Percentiles rank a stretch among this genome's conserved stretches.
Conservation (phyloP, 2,329 filamentous ascomycete genomes). For the Talaromyces sp. region DNA sequence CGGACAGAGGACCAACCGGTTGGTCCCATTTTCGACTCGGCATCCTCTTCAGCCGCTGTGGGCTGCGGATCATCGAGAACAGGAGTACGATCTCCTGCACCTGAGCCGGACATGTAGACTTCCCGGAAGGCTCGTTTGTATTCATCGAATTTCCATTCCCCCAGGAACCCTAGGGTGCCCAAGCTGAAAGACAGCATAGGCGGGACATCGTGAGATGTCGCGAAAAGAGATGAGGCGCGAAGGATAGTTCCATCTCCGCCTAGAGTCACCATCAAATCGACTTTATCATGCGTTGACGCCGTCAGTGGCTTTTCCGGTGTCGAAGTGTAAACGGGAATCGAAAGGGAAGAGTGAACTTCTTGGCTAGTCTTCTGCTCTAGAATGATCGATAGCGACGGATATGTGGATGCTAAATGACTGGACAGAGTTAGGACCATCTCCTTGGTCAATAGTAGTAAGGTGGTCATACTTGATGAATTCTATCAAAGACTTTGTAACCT, state of each 20-base stretch:
- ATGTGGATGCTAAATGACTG: constrained; percentile 71
- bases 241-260: constrained; percentile 91
- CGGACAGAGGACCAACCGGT: constrained; percentile 66
- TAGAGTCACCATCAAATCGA: constrained; percentile 83
- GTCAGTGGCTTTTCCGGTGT: constrained; percentile 25
- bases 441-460: background rate
- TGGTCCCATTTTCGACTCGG: constrained; percentile 29
- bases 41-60: constrained; percentile 20
- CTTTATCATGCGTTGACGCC: constrained; percentile 64
- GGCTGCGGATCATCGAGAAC: constrained; percentile 42
- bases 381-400: constrained; percentile 74
- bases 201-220: constrained; percentile 72
- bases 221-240: constrained; percentile 80
- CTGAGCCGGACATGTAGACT: constrained; percentile 76
- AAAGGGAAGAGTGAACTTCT: constrained; percentile 63
- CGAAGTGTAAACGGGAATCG: constrained; percentile 66
- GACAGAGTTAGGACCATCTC: constrained; percentile 36
- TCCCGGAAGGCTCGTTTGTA: constrained; percentile 89
- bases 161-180: constrained; percentile 90
- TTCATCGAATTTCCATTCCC: constrained; percentile 93
- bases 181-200: constrained; percentile 94
- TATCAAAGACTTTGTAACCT: constrained; percentile 52
- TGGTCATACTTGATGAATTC: constrained; percentile 49
- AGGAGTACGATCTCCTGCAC: constrained; percentile 43
- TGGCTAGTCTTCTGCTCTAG: constrained; percentile 72